Base-by-base conservation (phyloP, 139 green algal genomes). In the Chlamydomonas applanata region DNA sequence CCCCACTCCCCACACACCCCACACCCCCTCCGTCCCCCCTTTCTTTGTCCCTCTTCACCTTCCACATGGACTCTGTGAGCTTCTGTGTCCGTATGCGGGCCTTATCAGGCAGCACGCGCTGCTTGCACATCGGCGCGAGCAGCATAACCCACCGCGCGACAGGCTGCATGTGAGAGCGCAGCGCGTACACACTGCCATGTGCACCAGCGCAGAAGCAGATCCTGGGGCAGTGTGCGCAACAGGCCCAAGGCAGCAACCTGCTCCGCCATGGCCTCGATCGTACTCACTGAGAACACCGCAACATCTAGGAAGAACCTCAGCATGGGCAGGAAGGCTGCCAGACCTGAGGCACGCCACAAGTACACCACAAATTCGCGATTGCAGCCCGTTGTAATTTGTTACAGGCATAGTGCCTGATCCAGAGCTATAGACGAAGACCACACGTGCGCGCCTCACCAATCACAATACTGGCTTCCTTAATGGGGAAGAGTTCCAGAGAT, bases 51-150 rank as follows among this genome's bases (percentile, higher is more conserved):
- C n/a, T n/a, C 2, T 68, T 1, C 40, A 89, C 84, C 84, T 89
- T 89, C 84, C 84, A 89, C 0, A 87, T 40, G 0, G 84, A 85
- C 52, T 89, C 84, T 46, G 71, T 71, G 36, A 87, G 79, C 64
- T 89, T 89, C 0, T 72, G 30, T 0, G 79, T 57, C 4, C 61
- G 40, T n/a, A 24, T 34, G 4, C 22, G 57, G 33, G 70, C 34
- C 45, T 69, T 65, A 24, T 80, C 67, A 5, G 70, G 62, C 20
- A 69, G 32, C 0, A 30, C 35, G 36, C 63, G 74, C 24, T 22
- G 63, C 17, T 20, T 72, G 57, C 56, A 11, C 40, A 49, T 49
- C 11, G 36, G 52, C 1, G 66, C 24, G 24, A 62, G 72, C 19
- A 56, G 24, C 65, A 76, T 65, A 2, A 56, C 29, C 19, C 29